These are phyloP conservation scores for Plasmopara muralis DNA, from an alignment of 352 stramenopile genomes.

Conservation along the genomic window DNA sequence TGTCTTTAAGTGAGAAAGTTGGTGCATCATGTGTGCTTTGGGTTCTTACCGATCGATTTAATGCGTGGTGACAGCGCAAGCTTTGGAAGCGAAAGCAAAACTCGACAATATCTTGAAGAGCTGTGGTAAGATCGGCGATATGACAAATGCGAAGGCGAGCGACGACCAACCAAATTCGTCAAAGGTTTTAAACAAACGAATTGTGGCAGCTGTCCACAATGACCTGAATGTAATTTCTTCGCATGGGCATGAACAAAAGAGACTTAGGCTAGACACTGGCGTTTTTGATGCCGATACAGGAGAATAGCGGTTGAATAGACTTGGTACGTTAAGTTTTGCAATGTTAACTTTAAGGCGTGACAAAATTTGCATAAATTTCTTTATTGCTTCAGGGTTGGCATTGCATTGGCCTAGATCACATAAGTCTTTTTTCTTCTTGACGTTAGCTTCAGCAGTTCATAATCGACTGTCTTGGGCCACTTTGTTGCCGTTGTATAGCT, in stretches of 20 bases:
- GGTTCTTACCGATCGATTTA: neutral
- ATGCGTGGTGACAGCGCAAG: conserved; percentile 28
- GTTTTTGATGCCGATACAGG: conserved; percentile 8
- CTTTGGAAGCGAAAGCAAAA: conserved; percentile 51
- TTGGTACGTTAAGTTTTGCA: too few species aligned
- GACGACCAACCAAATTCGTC: neutral
- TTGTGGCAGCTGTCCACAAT: neutral
- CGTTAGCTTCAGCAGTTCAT: too few species aligned
- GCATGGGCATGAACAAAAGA: conserved; percentile 8
- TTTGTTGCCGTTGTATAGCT: too few species aligned
- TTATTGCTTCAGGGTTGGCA: too few species aligned
- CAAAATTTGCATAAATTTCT: too few species aligned
- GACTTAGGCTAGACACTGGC: conserved; percentile 10
- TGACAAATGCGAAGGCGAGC: conserved; percentile 1
- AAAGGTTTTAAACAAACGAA: conserved; percentile 8
- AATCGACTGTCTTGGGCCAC: too few species aligned
- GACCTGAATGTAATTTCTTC: neutral
- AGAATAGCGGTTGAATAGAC: too few species aligned
- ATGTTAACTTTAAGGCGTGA: too few species aligned
- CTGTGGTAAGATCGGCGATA: conserved; percentile 18
- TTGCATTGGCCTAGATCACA: too few species aligned
- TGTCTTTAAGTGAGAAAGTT: conserved; percentile 40
- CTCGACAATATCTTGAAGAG: conserved; percentile 49
- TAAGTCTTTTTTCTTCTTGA: too few species aligned
- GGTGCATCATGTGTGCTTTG: neutral